Base-by-base conservation (phyloP, 208 protist species). In the Leptomonas pyrrhocoris region DNA sequence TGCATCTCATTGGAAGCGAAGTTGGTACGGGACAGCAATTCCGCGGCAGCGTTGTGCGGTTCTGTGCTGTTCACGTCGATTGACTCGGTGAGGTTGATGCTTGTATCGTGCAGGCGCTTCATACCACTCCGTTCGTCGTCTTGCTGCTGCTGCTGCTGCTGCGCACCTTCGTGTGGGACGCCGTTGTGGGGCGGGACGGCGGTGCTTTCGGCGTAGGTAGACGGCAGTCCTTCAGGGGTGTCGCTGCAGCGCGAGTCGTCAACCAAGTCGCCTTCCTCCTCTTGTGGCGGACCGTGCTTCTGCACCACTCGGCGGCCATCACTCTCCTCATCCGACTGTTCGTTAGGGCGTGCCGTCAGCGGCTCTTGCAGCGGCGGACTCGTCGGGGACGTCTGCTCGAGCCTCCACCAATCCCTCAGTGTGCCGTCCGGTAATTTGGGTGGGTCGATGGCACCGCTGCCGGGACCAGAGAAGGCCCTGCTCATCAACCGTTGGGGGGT, bases 381-480 rank as follows among this genome's bases (percentile, higher is more conserved):
- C 5, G 62, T 15, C 15, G 62, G 62, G 19, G 56, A 69, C 6
- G 53, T 54, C 18, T 38, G 45, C 21, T 34, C 55, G 31, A 70
- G 46, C 28, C 53, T 66, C 46, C 31, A n/a, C 62, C 61, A 68
- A 31, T 69, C 70, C 46, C 64, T 28, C 55, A 59, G 43, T 53
- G 43, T 49, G 45, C 55, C 45, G 40, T 50, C 62, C 6, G 48
- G 27, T 0, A 76, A 63, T 4, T 55, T 45, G 2, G 36, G 61
- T 16, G 48, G 61, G n/a, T 57, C 31, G 19, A n/a, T 16, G n/a
- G 21, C 48, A 23, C 61, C 61, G 61, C 9, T 38, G 61, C 31
- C 31, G 31, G 61, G 57, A 5, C 48, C 46, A 18, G 57, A 45
- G 18, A 49, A 67, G 0, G 49, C 40, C 27, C 49, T 50, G 40